Evolutionary conservation across 139 green algal species (phyloP), one percentile per base, ranked within the genome.

Genomic region (Edaphochlamys debaryana): DNA sequence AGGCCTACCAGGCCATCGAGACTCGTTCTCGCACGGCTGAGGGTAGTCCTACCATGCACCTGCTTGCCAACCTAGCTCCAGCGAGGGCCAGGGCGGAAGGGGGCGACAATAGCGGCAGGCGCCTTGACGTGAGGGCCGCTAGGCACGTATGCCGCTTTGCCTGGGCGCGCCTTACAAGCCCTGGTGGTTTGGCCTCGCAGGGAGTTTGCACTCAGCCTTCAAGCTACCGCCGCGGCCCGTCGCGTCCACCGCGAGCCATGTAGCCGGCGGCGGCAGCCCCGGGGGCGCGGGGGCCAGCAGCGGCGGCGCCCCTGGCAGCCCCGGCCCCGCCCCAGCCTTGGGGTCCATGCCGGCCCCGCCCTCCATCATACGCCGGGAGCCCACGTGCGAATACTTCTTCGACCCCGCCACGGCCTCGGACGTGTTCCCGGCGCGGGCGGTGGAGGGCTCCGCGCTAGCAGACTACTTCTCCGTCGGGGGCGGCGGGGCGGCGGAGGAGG

Each of bases 381-480:
- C 42, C 9, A 45, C 38, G 22, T 40, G 42, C 40, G 56, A 79
- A n/a, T 84, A 72, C 58, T 79, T 76, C 60, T 72, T 79, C 40
- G 62, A 79, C 54, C 70, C 67, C 0, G 67, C 27, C 25, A 62
- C 75, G 42, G 40, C 42, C 29, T 67, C 40, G 4, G 67, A 80
- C 42, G 63, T 84, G 34, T 79, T 72, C 56, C 66, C 75, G 3
- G 37, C 63, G 23, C 83, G 67, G 15, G 63, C 81, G 2, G 42
- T 79, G 58, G 83, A 84, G 37, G 37, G 40, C 40, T 72, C 69
- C 25, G 29, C 38, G 15, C 68, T 79, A 22, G 67, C 45, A 30
- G 83, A 84, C n/a, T 84, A 84, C 38, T 84, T 79, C 32, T 34
- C 67, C 17, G 58, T 45, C 11, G 84, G 32, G 27, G 48, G 76